Percentiles rank a stretch among this genome's conserved stretches.
phyloP scores from a whole-genome alignment of 2,329 filamentous ascomycete species.

The Lecanosticta acicola region DNA sequence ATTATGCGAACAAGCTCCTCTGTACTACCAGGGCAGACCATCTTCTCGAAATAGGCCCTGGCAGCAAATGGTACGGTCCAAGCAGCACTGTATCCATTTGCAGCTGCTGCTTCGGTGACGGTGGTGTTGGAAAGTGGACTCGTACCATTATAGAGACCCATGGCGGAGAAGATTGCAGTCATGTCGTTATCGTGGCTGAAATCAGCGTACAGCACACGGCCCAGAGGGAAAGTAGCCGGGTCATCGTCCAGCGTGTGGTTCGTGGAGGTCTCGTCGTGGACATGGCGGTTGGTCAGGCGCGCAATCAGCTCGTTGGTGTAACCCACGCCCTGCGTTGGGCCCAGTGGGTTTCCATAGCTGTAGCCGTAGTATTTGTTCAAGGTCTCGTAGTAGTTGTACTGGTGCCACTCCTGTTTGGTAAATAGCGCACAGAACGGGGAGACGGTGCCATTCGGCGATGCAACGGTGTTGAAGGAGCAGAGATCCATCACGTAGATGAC shows the following conservation, averaged over 20 bases:
- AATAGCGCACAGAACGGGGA: conserved; percentile 76
- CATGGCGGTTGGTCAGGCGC: conserved; percentile 63
- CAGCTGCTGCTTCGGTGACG: conserved; percentile 47
- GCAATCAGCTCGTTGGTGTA: conserved; percentile 84
- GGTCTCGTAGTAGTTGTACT: conserved; percentile 75
- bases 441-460: conserved; percentile 49
- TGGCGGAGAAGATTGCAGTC: conserved; percentile 65
- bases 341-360: conserved; percentile 69
- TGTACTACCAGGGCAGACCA: conserved; percentile 56
- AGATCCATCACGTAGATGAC: conserved; percentile 77
- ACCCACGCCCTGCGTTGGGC: conserved; percentile 78
- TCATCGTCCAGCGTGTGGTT: conserved; percentile 71
- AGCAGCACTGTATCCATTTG: conserved; percentile 65
- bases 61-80: conserved; percentile 80
- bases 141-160: conserved; percentile 71
- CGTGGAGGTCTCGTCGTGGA: conserved; percentile 67
- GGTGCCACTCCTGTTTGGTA: conserved; percentile 67
- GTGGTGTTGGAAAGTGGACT: conserved; percentile 41
- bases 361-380: conserved; percentile 83
- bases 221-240: conserved; percentile 66
- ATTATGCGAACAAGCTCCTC: conserved; percentile 73
- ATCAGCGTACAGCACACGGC: conserved; percentile 67
- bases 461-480: conserved; percentile 79
- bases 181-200: conserved; percentile 92
- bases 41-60: conserved; percentile 81